Percentiles rank a stretch among this genome's conserved stretches.
Evolutionary conservation across 805 yeast species (phyloP).

Genomic region (Myxozyma lipomycoides): DNA sequence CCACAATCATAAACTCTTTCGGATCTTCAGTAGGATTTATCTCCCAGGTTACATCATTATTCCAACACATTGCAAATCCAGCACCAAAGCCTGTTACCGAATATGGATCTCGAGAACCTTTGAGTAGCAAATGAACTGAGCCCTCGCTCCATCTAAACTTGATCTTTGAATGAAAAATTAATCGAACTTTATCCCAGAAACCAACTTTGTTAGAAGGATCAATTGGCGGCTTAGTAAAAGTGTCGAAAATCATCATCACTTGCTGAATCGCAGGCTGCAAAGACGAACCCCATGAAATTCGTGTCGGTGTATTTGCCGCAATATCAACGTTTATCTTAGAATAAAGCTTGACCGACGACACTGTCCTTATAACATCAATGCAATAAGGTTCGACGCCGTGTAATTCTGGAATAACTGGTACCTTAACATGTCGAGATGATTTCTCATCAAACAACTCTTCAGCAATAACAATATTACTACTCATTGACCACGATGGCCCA

Average conservation of each 20-base stretch:
- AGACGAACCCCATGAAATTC: conserved; percentile 80
- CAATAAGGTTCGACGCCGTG: conserved; percentile 41
- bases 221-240: conserved; percentile 82
- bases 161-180: conserved; percentile 69
- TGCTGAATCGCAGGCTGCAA: conserved; percentile 82
- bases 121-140: conserved; percentile 39
- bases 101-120: conserved; percentile 71
- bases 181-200: conserved; percentile 86
- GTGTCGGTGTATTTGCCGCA: conserved; percentile 53
- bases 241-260: conserved; percentile 69
- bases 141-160: conserved; percentile 43
- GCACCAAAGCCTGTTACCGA: conserved; percentile 59
- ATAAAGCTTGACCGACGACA: conserved; percentile 69
- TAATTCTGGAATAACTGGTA: conserved; percentile 53
- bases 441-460: conserved; percentile 57
- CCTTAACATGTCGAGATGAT: conserved; percentile 56
- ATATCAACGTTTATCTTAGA: conserved; percentile 57
- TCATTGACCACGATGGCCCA: conserved; percentile 38
- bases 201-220: conserved; percentile 85
- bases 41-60: conserved; percentile 53
- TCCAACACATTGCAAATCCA: conserved; percentile 75
- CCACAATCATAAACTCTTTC: conserved; percentile 58
- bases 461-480: conserved; percentile 64
- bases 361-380: conserved; percentile 65
- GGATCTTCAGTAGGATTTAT: conserved; percentile 69